Conservation (phyloP, 352 stramenopile genomes). For the Phytophthora ramorum region DNA sequence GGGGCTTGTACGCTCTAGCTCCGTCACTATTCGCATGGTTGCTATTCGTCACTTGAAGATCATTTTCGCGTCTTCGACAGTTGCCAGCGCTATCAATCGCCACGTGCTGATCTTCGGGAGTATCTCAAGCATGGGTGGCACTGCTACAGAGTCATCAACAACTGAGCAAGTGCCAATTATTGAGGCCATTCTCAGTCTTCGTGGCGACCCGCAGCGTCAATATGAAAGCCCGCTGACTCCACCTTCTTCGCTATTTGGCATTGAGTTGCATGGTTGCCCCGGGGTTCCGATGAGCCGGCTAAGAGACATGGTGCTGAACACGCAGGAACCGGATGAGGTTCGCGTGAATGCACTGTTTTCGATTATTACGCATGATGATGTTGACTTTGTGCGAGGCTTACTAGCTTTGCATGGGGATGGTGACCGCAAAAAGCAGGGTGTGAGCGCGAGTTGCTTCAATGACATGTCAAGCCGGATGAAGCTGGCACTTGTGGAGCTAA, state of each 20-base stretch:
- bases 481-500: constrained; percentile 72
- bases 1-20: constrained; percentile 59
- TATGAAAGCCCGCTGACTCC: constrained; percentile 31
- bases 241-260: constrained; percentile 59
- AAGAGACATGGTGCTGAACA: constrained; percentile 68
- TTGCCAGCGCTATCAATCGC: constrained; percentile 76
- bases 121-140: constrained; percentile 71
- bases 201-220: constrained; percentile 47
- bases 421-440: constrained; percentile 71
- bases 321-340: constrained; percentile 59
- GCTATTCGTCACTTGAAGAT: constrained; percentile 71
- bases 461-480: constrained; percentile 80
- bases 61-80: constrained; percentile 65
- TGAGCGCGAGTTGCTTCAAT: constrained; percentile 63
- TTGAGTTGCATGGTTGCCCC: constrained; percentile 53
- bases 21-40: constrained; percentile 66
- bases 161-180: constrained; percentile 83
- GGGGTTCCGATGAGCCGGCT: constrained; percentile 71
- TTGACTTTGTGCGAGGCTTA: constrained; percentile 71
- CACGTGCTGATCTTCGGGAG: constrained; percentile 83
- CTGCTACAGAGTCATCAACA: constrained; percentile 75
- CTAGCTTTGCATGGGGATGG: constrained; percentile 62
- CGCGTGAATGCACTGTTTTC: constrained; percentile 78
- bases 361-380: constrained; percentile 68
- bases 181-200: constrained; percentile 77